Evolutionary conservation across 345 rosid genomes (phyloP).

Genomic region (Gossypium arboreum): DNA sequence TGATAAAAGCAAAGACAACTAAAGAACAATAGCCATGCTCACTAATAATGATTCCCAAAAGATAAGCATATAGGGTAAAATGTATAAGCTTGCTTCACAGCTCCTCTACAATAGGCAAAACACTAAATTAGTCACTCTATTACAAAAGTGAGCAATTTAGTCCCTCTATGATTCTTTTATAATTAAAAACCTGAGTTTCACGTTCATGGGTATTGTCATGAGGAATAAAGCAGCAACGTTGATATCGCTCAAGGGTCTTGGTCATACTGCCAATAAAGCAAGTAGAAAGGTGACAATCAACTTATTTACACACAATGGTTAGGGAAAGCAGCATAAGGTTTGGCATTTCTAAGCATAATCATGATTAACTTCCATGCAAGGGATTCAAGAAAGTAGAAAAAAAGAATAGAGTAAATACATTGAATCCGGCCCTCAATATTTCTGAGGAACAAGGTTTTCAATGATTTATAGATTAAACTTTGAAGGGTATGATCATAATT

Average conservation of each 20-base stretch:
- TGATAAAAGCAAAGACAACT: slow-evolving; percentile 5
- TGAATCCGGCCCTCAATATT: not conserved
- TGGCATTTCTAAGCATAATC: not conserved
- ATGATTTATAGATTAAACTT: not conserved
- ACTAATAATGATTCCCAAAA: slow-evolving; percentile 1
- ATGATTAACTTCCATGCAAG: not conserved
- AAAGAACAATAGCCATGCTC: not conserved
- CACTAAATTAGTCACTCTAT: too few species aligned
- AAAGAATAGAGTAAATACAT: not conserved
- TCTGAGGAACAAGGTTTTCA: not conserved
- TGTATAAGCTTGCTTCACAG: not conserved
- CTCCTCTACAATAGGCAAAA: too few species aligned
- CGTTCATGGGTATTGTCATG: slow-evolving; percentile 48
- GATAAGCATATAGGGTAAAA: not conserved
- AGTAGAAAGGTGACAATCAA: not conserved
- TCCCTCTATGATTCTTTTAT: too few species aligned
- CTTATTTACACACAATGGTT: too few species aligned
- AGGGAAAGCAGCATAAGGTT: not conserved
- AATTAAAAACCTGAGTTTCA: slow-evolving; percentile 53
- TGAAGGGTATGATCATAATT: not conserved
- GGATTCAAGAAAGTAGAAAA: not conserved
- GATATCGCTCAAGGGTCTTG: slow-evolving; percentile 69
- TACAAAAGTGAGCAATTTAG: too few species aligned
- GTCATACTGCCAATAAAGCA: slow-evolving; percentile 30
- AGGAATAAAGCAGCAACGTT: slow-evolving; percentile 54